Evolutionary conservation across 2,329 filamentous ascomycete species (phyloP).

Genomic region (Verticillium isaacii): DNA sequence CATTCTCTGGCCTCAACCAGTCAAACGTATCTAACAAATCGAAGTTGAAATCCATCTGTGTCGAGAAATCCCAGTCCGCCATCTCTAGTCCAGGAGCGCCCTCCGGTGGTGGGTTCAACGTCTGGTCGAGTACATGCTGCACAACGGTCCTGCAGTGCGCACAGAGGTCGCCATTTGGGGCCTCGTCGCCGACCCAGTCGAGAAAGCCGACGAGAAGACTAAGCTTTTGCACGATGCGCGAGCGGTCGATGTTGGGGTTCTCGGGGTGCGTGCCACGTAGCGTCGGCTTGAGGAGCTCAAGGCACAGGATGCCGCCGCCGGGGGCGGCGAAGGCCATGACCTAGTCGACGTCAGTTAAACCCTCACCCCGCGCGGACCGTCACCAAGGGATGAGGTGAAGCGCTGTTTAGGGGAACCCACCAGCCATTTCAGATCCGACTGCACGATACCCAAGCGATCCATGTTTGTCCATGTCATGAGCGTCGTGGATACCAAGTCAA

Average conservation of each 20-base stretch:
- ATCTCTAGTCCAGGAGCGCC: slow-evolving; percentile 9
- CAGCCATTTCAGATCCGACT: slow-evolving; percentile 45
- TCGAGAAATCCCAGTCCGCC: slow-evolving; percentile 28
- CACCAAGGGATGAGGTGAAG: no score
- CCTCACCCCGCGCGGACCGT: no score
- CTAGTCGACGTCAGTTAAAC: slow-evolving; percentile 17
- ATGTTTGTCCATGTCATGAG: slow-evolving; percentile 45
- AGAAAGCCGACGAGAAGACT: slow-evolving; percentile 46
- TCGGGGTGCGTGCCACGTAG: slow-evolving; percentile 21
- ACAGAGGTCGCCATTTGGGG: slow-evolving; percentile 45
- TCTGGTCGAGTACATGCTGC: slow-evolving; percentile 43
- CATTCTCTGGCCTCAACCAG: slow-evolving; percentile 30
- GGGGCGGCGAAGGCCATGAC: slow-evolving; percentile 46
- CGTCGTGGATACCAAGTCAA: slow-evolving; percentile 41
- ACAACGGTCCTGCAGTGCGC: slow-evolving; percentile 41
- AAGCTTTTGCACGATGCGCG: slow-evolving; percentile 45
- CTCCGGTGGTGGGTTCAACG: slow-evolving; percentile 14
- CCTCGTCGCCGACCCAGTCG: slow-evolving; percentile 43
- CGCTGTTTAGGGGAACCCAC: slow-evolving; percentile 20
- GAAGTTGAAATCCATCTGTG: slow-evolving; percentile 35
- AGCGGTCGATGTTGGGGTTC: slow-evolving; percentile 33
- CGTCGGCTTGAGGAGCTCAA: slow-evolving; percentile 35
- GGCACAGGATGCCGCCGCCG: slow-evolving; percentile 43
- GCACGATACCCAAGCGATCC: slow-evolving; percentile 34
- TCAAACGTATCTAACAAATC: slow-evolving; percentile 45